Percentiles rank a stretch among this genome's conserved stretches.
Conservation (phyloP, 495 filamentous ascomycete species). For the Aspergillus wentii region DNA sequence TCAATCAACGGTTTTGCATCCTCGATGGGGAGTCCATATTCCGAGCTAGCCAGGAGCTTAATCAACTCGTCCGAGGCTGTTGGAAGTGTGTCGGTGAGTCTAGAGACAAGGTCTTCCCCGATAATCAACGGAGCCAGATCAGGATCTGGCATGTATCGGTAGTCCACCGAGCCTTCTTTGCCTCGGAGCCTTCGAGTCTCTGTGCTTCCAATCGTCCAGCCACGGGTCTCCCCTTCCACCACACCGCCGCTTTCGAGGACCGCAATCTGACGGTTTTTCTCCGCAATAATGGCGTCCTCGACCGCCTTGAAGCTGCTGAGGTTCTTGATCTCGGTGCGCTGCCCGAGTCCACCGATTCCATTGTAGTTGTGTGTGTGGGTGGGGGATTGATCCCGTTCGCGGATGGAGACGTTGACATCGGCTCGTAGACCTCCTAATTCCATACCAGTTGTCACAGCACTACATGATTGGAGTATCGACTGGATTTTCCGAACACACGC, state of each 20-base stretch:
- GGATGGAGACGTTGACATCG: slow-evolving; percentile 92
- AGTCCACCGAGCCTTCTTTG: slow-evolving; percentile 97
- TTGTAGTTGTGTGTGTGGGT: slow-evolving; percentile 47
- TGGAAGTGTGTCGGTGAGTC: slow-evolving; percentile 57
- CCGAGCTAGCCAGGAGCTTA: slow-evolving; percentile 44
- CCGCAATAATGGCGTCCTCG: slow-evolving; percentile 87
- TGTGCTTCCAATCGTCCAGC: slow-evolving; percentile 79
- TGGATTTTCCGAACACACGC: slow-evolving; percentile 88
- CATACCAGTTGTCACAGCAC: slow-evolving; percentile 86
- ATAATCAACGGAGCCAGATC: slow-evolving; percentile 81
- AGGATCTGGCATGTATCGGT: slow-evolving; percentile 97
- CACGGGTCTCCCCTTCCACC: slow-evolving; percentile 84
- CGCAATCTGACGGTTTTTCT: slow-evolving; percentile 80
- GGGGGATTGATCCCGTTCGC: slow-evolving; percentile 42
- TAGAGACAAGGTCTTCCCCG: slow-evolving; percentile 59
- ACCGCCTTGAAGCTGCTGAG: slow-evolving; percentile 90
- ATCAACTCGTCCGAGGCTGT: slow-evolving; percentile 66
- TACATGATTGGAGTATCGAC: slow-evolving; percentile 68
- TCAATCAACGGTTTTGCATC: slow-evolving; percentile 79
- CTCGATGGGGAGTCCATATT: slow-evolving; percentile 67
- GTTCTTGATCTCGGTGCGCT: slow-evolving; percentile 97
- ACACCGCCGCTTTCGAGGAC: slow-evolving; percentile 74
- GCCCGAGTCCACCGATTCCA: slow-evolving; percentile 61
- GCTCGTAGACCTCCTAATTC: slow-evolving; percentile 85
- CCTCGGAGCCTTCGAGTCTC: slow-evolving; percentile 73